Base-by-base conservation (phyloP, 2,329 filamentous ascomycete species). In the Xylaria sp. region DNA sequence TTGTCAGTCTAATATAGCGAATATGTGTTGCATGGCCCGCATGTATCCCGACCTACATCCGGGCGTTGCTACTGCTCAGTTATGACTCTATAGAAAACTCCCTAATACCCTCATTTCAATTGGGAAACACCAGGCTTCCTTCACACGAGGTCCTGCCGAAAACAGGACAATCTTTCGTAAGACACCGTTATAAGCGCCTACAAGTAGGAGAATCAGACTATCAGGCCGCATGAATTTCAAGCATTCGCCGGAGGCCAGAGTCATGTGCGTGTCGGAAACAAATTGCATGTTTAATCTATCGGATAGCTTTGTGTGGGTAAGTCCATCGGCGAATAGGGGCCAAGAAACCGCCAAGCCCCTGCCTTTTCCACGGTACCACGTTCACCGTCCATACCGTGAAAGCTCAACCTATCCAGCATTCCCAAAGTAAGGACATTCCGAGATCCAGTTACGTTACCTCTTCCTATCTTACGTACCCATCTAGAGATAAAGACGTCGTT, bases 301-400 rank as follows among this genome's bases (percentile, higher is more conserved):
- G 21, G 18, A 23, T 27, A 23, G 2, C n/a, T 5, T 13, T 35
- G 37, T 40, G 40, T 54, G 53, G 23, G 53, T 42, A 4, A 18
- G 37, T 10, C 40, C 13, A 51, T 57, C 5, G 42, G 18, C 37
- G 18, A 32, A n/a, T 57, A 42, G 12, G 44, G 42, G 42, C 35
- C 40, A 55, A 57, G 51, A 29, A 55, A n/a, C 29, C 27, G 16
- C 18, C 29, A 54, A 42, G 42, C 35, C 50, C 29, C n/a, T 10
- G 65, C 44, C 44, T 23, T 65, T 48, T 27, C 25, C 6, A 25
- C 61, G 66, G 61, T 29, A 50, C 50, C 48, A 57, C 55, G 44
- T 18, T 42, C 66, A 40, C 66, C 66, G 61, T 48, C 32, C 23
- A 59, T 44, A 21, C 37, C 44, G 29, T 47, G 32, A 47, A 42